Percentiles rank a stretch among this genome's conserved stretches.
These are phyloP conservation scores for Nothophytophthora sp. DNA, from an alignment of 352 stramenopile species.

Conservation along the genomic window DNA sequence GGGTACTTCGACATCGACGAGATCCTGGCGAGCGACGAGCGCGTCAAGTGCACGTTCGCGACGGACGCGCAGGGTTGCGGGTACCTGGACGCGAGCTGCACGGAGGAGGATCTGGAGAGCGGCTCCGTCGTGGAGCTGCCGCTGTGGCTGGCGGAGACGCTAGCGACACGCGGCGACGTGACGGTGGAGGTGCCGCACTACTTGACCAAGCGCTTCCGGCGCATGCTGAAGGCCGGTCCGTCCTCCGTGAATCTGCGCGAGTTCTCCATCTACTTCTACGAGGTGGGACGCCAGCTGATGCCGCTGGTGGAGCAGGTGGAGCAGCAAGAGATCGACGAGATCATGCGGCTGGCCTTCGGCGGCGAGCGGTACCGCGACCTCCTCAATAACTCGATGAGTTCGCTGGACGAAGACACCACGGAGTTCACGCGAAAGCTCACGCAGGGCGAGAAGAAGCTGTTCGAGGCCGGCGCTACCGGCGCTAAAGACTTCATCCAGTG, in stretches of 20 bases:
- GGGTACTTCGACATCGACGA: conserved; percentile 77
- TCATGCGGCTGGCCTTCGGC: conserved; percentile 73
- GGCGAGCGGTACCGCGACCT: conserved; percentile 77
- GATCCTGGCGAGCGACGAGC: conserved; percentile 81
- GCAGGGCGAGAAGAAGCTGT: conserved; percentile 70
- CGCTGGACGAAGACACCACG: conserved; percentile 81
- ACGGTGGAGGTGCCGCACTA: conserved; percentile 57
- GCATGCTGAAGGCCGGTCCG: conserved; percentile 80
- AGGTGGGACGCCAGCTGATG: conserved; percentile 63
- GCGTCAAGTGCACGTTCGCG: conserved; percentile 74
- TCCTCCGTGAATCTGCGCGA: conserved; percentile 76
- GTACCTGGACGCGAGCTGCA: conserved; percentile 74
- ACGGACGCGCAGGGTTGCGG: conserved; percentile 69
- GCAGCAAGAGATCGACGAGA: conserved; percentile 69
- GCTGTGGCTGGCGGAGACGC: conserved; percentile 69
- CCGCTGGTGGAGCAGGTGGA: conserved; percentile 50
- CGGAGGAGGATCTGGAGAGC: conserved; percentile 43
- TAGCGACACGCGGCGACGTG: conserved; percentile 57
- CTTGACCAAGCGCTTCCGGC: conserved; percentile 71
- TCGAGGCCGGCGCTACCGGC: conserved; percentile 61
- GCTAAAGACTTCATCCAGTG: conserved; percentile 76
- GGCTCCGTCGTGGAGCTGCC: conserved; percentile 67
- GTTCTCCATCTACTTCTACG: conserved; percentile 73
- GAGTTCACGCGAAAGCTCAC: conserved; percentile 81
- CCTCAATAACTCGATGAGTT: conserved; percentile 86